These are phyloP conservation scores for Cryomyces antarcticus DNA, from an alignment of 495 filamentous ascomycete species.

Conservation along the genomic window DNA sequence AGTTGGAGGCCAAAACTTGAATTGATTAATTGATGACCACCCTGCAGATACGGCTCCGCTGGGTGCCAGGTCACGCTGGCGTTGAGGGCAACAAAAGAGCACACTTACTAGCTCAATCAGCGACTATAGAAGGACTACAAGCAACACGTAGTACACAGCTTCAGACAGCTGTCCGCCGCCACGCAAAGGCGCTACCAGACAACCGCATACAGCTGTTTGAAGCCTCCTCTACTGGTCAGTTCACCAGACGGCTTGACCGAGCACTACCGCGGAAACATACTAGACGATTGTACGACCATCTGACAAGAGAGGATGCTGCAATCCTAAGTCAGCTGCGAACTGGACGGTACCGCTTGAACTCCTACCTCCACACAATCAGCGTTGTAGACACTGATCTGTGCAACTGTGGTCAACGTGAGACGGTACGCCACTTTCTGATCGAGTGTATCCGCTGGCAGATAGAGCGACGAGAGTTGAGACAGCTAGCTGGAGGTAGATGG, in stretches of 20 bases:
- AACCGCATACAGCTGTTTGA: not conserved
- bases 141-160: not conserved
- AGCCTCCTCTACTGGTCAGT: not conserved
- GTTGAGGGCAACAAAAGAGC: not conserved
- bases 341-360: not conserved
- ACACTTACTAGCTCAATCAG: conserved; percentile 1
- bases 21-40: too few relatives aligned
- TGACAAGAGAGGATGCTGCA: not conserved
- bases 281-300: not conserved
- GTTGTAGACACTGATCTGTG: conserved; percentile 4
- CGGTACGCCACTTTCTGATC: conserved; percentile 18
- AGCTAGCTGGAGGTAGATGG: conserved; percentile 16
- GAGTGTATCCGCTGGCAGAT: conserved; percentile 16
- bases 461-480: conserved; percentile 16
- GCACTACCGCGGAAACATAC: not conserved
- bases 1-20: too few relatives aligned
- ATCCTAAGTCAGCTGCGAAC: not conserved
- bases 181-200: not conserved
- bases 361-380: not conserved
- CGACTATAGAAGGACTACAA: conserved; percentile 1
- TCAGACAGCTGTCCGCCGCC: not conserved
- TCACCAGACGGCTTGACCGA: not conserved
- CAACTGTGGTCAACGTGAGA: conserved; percentile 19
- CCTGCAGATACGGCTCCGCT: not conserved
- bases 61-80: too few relatives aligned